Percentiles rank a stretch among this genome's conserved stretches.
phyloP scores from a whole-genome alignment of 108 stramenopile genomes.

The Cyclotella kingstonii region DNA sequence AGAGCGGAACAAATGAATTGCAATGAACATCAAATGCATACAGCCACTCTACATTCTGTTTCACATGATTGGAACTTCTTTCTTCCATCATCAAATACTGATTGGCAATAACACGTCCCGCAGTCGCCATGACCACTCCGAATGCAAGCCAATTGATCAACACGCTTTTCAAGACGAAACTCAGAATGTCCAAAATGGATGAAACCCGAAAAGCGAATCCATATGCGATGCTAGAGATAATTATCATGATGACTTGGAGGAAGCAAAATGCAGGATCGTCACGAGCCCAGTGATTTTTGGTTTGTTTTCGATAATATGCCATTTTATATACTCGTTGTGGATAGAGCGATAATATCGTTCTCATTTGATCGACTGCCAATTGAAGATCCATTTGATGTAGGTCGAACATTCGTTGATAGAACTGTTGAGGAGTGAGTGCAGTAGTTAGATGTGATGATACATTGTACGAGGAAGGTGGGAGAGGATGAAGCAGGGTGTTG shows the following conservation, averaged over 20 bases:
- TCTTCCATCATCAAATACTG: slow-evolving; percentile 62
- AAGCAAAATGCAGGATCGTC: slow-evolving; percentile 98
- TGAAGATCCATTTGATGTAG: slow-evolving; percentile 87
- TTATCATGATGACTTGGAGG: slow-evolving; percentile 76
- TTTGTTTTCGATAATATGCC: slow-evolving; percentile 87
- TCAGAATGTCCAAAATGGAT: slow-evolving; percentile 54
- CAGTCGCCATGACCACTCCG: slow-evolving; percentile 64
- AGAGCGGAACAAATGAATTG: slow-evolving; percentile 95
- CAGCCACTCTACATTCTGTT: slow-evolving; percentile 95
- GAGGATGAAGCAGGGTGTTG: background rate
- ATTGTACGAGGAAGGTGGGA: slow-evolving; percentile 5
- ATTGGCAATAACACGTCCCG: slow-evolving; percentile 78
- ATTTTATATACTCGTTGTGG: slow-evolving; percentile 88
- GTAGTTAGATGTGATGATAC: slow-evolving; percentile 6
- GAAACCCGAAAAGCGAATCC: slow-evolving; percentile 74
- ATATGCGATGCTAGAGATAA: slow-evolving; percentile 78
- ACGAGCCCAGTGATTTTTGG: slow-evolving; percentile 98
- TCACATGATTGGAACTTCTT: slow-evolving; percentile 72
- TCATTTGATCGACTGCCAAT: slow-evolving; percentile 88
- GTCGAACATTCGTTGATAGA: slow-evolving; percentile 61
- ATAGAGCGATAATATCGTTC: slow-evolving; percentile 58
- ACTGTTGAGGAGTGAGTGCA: slow-evolving; percentile 53
- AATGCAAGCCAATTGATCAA: slow-evolving; percentile 53
- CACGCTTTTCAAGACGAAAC: slow-evolving; percentile 37
- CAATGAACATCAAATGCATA: slow-evolving; percentile 99